These are phyloP conservation scores for Sclerotinia nivalis DNA, from an alignment of 2,329 filamentous ascomycete species.

Conservation along the genomic window DNA sequence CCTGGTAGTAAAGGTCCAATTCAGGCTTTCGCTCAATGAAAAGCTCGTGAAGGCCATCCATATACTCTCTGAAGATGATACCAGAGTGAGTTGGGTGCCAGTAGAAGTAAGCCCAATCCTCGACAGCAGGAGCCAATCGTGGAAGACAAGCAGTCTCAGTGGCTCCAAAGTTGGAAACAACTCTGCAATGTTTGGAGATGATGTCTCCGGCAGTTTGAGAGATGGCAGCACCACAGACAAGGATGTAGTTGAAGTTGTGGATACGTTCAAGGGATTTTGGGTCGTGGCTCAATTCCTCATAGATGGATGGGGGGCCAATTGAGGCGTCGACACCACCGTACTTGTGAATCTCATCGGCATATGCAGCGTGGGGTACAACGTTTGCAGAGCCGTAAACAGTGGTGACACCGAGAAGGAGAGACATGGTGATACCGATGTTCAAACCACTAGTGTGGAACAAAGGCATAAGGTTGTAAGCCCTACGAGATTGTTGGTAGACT, in stretches of 20 bases:
- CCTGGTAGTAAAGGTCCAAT: constrained; percentile 27
- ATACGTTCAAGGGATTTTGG: constrained; percentile 32
- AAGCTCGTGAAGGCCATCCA: constrained; percentile 28
- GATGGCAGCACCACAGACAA: constrained; percentile 33
- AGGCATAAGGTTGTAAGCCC: constrained; percentile 32
- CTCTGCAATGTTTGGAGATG: constrained; percentile 28
- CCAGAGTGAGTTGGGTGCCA: constrained; percentile 30
- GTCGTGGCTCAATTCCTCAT: constrained; percentile 31
- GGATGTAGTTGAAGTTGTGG: constrained; percentile 29
- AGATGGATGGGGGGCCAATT: constrained; percentile 31
- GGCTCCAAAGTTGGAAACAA: constrained; percentile 31
- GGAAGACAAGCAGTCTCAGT: constrained; percentile 32
- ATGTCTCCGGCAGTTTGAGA: constrained; percentile 28
- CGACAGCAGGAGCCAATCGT: constrained; percentile 26
- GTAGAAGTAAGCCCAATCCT: constrained; percentile 36
- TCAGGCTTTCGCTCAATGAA: constrained; percentile 26
- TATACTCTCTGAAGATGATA: constrained; percentile 24
- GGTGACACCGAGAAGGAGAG: constrained; percentile 32
- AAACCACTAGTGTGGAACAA: constrained; percentile 33
- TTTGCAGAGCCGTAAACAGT: constrained; percentile 31
- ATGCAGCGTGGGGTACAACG: constrained; percentile 31
- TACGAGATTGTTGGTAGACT: constrained; percentile 45
- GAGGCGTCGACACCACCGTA: constrained; percentile 33
- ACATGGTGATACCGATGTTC: constrained; percentile 32
- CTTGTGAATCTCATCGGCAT: constrained; percentile 35